Percentiles rank a stretch among this genome's conserved stretches.
Evolutionary conservation across 78 protist species (phyloP).

Genomic region (Dictyostelium citrinum): DNA sequence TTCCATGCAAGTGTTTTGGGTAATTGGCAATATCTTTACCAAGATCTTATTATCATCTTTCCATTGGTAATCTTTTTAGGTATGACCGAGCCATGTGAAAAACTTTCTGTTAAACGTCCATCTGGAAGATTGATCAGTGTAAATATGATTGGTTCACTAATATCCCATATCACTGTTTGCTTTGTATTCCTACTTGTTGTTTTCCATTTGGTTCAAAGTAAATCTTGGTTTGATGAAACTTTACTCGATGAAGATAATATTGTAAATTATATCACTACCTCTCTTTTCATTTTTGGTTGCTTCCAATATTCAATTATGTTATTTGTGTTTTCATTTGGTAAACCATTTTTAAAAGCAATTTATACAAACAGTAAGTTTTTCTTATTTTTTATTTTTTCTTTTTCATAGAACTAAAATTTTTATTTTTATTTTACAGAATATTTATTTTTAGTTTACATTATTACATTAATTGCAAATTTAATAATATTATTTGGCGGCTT

Average conservation of each 20-base stretch:
- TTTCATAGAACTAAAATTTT: too few relatives aligned
- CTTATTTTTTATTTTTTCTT: too few relatives aligned
- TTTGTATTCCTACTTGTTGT: background rate
- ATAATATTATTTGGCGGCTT: constrained; percentile 24
- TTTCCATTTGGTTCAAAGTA: constrained; percentile 2
- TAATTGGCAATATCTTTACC: constrained; percentile 77
- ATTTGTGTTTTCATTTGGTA: constrained; percentile 62
- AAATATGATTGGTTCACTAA: constrained; percentile 59
- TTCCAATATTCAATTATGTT: constrained; percentile 66
- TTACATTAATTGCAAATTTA: constrained; percentile 5
- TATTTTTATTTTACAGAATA: background rate
- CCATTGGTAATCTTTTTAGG: constrained; percentile 87
- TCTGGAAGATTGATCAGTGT: constrained; percentile 60
- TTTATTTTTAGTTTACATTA: background rate
- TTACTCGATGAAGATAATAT: background rate
- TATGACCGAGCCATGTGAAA: constrained; percentile 62
- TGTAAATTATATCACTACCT: background rate
- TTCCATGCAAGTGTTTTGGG: constrained; percentile 61
- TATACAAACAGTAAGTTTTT: constrained; percentile 53
- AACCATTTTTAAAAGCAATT: constrained; percentile 61
- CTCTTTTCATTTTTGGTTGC: constrained; percentile 23
- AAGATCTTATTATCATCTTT: constrained; percentile 81
- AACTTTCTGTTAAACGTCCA: constrained; percentile 58
- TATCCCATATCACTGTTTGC: constrained; percentile 32
- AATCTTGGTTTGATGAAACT: constrained; percentile 19